Evolutionary conservation across 208 protist species (phyloP).

Genomic region (Crithidia brevicula): DNA sequence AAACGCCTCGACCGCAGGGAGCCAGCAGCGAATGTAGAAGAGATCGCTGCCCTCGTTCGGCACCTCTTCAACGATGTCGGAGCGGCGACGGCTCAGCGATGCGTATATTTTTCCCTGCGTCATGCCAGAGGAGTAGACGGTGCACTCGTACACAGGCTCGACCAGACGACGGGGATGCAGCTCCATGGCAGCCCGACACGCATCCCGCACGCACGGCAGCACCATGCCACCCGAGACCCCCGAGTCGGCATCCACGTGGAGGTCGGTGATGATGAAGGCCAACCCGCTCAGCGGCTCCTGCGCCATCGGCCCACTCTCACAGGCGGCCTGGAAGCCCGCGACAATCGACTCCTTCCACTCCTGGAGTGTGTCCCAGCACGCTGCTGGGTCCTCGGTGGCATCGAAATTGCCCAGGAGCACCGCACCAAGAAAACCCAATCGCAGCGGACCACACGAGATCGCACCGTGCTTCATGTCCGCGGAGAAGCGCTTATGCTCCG

Average conservation of each 20-base stretch:
- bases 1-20: slow-evolving; percentile 98
- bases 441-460: slow-evolving; percentile 63
- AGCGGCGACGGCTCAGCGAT: slow-evolving; percentile 85
- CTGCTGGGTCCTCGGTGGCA: slow-evolving; percentile 30
- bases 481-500: slow-evolving; percentile 63
- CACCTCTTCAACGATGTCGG: slow-evolving; percentile 95
- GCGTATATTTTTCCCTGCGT: slow-evolving; percentile 91
- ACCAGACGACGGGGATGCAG: slow-evolving; percentile 92
- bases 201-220: slow-evolving; percentile 94
- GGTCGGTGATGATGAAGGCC: slow-evolving; percentile 80
- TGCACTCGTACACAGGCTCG: slow-evolving; percentile 97
- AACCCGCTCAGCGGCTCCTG: slow-evolving; percentile 97
- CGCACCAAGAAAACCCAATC: slow-evolving; percentile 74
- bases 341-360: slow-evolving; percentile 88
- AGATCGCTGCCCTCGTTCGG: slow-evolving; percentile 96
- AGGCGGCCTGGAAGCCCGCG: slow-evolving; percentile 96
- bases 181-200: slow-evolving; percentile 94
- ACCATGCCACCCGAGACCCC: slow-evolving; percentile 91
- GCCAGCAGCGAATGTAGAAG: slow-evolving; percentile 94
- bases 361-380: slow-evolving; percentile 43
- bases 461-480: slow-evolving; percentile 50
- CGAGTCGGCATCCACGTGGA: slow-evolving; percentile 45
- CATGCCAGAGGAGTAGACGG: slow-evolving; percentile 93
- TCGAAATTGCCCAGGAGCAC: slow-evolving; percentile 77
- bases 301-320: slow-evolving; percentile 96